phyloP scores from a whole-genome alignment of 2,329 filamentous ascomycete genomes.

The Aspergillus sp. region DNA sequence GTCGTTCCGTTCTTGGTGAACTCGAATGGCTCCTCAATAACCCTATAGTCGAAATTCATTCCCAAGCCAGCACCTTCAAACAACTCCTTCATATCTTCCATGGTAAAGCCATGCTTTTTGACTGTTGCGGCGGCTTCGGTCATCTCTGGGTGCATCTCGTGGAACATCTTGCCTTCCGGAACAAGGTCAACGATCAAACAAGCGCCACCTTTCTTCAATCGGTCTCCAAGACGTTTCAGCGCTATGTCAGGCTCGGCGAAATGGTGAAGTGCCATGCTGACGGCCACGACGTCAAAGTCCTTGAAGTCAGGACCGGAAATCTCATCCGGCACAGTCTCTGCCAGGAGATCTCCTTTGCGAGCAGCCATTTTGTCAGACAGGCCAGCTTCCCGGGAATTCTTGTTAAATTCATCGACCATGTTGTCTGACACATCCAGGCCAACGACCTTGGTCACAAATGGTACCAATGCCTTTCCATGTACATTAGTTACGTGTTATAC shows the following conservation, averaged over 20 bases:
- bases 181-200: slow-evolving; percentile 66
- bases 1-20: slow-evolving; percentile 29
- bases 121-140: slow-evolving; percentile 50
- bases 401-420: slow-evolving; percentile 67
- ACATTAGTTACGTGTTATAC: not conserved
- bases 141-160: slow-evolving; percentile 13
- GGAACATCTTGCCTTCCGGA: slow-evolving; percentile 39
- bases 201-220: slow-evolving; percentile 62
- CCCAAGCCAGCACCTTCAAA: slow-evolving; percentile 61
- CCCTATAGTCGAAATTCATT: slow-evolving; percentile 53
- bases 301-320: slow-evolving; percentile 60
- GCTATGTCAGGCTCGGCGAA: slow-evolving; percentile 61
- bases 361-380: slow-evolving; percentile 53
- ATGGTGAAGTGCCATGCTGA: slow-evolving; percentile 63
- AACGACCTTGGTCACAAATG: slow-evolving; percentile 58
- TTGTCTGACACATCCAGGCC: slow-evolving; percentile 67
- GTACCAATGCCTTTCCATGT: slow-evolving; percentile 50
- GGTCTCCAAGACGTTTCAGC: slow-evolving; percentile 54
- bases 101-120: slow-evolving; percentile 61
- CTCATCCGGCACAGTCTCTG: slow-evolving; percentile 46
- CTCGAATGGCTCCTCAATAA: slow-evolving; percentile 48
- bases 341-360: slow-evolving; percentile 55
- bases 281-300: slow-evolving; percentile 63
- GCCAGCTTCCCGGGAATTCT: slow-evolving; percentile 48
- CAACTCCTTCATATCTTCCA: slow-evolving; percentile 54